phyloP scores from a whole-genome alignment of 345 rosid genomes.

The Arabidopsis suecica region DNA sequence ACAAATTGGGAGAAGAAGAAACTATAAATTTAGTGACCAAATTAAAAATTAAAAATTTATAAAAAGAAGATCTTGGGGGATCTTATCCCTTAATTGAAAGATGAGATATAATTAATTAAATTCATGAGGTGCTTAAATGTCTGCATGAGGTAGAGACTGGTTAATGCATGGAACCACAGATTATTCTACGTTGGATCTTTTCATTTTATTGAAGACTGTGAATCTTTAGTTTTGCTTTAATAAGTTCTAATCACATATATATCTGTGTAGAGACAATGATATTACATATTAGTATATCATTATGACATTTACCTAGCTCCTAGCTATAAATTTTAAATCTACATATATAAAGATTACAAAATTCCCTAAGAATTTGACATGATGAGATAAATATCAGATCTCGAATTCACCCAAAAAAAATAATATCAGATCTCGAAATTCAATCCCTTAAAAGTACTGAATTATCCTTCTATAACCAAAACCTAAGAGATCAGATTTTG shows the following conservation, averaged over 20 bases:
- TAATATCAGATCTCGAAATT: constrained; percentile 27
- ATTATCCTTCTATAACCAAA: constrained; percentile 3
- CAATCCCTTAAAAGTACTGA: neutral
- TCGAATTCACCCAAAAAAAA: too few species aligned
- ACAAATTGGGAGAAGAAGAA: constrained; percentile 12
- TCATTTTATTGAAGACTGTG: constrained; percentile 38
- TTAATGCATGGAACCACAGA: constrained; percentile 47
- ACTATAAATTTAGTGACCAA: neutral
- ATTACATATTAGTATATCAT: constrained; percentile 6
- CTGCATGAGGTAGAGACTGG: constrained; percentile 48
- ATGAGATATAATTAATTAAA: constrained; percentile 1
- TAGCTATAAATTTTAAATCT: constrained; percentile 27
- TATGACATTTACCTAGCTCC: constrained; percentile 17
- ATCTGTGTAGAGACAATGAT: constrained; percentile 30
- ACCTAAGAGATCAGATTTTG: constrained; percentile 1
- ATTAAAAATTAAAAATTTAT: neutral
- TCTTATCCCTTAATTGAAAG: constrained; percentile 4
- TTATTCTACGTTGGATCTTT: constrained; percentile 47
- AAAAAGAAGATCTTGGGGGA: constrained; percentile 21
- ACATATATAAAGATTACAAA: neutral
- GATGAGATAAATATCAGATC: constrained; percentile 21
- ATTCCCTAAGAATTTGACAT: constrained; percentile 15
- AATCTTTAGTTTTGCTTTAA: constrained; percentile 31
- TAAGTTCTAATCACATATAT: constrained; percentile 18
- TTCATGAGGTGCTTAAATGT: constrained; percentile 29